Evolutionary conservation across 73 alveolate species (phyloP), one percentile per base, ranked within the genome.

Genomic region (Durusdinium trenchii): DNA sequence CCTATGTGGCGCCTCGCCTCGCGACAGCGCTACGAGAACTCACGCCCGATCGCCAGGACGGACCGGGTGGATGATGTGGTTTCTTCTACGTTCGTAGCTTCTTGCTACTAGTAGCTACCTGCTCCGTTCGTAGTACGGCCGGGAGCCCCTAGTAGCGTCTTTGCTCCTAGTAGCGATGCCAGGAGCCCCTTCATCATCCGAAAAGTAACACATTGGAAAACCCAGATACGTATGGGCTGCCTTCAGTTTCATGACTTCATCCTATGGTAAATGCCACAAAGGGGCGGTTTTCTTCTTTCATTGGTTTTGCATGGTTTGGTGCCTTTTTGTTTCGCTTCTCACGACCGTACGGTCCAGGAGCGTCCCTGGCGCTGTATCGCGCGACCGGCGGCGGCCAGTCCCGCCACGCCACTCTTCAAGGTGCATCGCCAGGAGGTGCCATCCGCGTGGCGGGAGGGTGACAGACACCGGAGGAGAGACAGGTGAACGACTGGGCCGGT

Each of bases 1-100:
- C 85, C 79, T 99, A 96, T 90, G 99, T 99, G 43, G 91, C 79
- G 32, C 99, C 99, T 3, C 95, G 99, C 86, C 73, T 99, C 62
- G 81, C 95, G 79, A 99, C 99, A 18, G 99, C 93, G 9, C 54
- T 94, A 26, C 99, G 99, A 9, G 99, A 94, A 93, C 46, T 99
- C 51, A 69, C 89, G 16, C 98, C 98, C 38, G 89, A 91, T 36
- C 67, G 62, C 47, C 30, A 32, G 1, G 86, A 57, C 38, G 86
- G 40, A 10, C 91, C 91, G 32, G 50, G 91, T 64, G 30, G 43
- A 60, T 60, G 73, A 2, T 23, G 69, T 16, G 69, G 23, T 57
- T 57, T 60, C n/a, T 60, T 57, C 23, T 57, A 16, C 23, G 12
- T 57, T 57, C 23, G 69, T 12, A 57, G 23, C 32, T 23, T 23